phyloP scores from a whole-genome alignment of 2,329 filamentous ascomycete species.

The Trichophyton schoenleinii region DNA sequence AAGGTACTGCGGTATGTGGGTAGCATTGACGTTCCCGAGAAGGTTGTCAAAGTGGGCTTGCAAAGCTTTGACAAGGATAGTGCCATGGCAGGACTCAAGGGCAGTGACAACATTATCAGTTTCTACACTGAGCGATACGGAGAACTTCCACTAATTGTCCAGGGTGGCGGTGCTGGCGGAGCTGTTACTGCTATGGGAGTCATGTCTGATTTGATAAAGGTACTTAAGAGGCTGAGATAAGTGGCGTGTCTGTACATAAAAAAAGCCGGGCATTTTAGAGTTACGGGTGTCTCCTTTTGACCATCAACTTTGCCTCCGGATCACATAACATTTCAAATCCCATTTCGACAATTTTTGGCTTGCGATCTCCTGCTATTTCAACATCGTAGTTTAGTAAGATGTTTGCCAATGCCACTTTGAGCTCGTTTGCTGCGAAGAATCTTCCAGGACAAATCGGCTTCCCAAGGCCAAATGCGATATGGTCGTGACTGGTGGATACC shows the following conservation, averaged over 20 bases:
- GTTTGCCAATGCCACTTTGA: conserved; percentile 1
- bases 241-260: background rate
- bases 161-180: conserved; percentile 85
- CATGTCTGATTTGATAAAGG: conserved; percentile 83
- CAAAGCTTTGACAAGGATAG: conserved; percentile 80
- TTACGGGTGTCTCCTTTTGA: background rate
- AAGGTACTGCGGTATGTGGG: conserved; percentile 93
- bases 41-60: conserved; percentile 79
- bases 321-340: background rate
- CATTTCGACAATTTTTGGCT: background rate
- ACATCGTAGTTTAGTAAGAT: conserved; percentile 4
- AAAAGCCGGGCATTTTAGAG: background rate
- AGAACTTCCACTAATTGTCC: conserved; percentile 78
- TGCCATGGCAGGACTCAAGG: conserved; percentile 87
- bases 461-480: conserved; percentile 1
- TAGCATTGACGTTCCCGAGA: conserved; percentile 71
- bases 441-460: background rate
- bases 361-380: background rate
- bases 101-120: conserved; percentile 97
- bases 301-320: background rate
- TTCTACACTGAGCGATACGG: conserved; percentile 97
- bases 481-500: background rate
- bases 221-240: conserved; percentile 56
- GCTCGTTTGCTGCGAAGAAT: background rate
- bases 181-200: conserved; percentile 98